Base-by-base conservation (phyloP, 768 basidiomycete species). In the Hebeloma cylindrosporum region DNA sequence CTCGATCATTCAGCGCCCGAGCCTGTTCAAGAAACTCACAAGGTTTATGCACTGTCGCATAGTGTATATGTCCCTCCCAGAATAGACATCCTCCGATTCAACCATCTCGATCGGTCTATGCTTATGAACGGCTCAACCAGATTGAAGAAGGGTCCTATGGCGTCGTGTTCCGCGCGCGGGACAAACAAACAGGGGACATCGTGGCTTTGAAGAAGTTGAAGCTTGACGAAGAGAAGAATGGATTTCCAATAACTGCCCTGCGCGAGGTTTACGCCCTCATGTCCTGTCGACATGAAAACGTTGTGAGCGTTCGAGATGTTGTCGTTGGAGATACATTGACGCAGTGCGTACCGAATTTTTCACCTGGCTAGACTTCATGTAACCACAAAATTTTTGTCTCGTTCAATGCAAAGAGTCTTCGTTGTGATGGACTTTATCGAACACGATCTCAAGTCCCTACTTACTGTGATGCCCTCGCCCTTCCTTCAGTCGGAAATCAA, bases 401-500 rank as follows among this genome's bases (percentile, higher is more conserved):
- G 35, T 27, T 46, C 38, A 43, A 54, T 51, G 48, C 42, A 51
- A 69, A 97, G 96, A 72, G 92, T 98, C 32, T 99, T 94, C 66
- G 94, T 99, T 53, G 96, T 98, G 26, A 96, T 96, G 94, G 93
- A 96, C 64, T 99, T 99, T 61, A 95, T 99, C 62, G 96, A 99
- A 66, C 96, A 99, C 66, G 96, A 99, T 65, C 85, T 99, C 63
- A 99, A 99, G 69, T 88, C 94, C 5, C 79, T 99, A 40, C 77
- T 99, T 45, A 89, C 87, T 18, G 71, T 91, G 50, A 98, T 98
- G 96, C 93, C 94, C 1, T 80, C 87, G 23, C 94, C 96, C 2
- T 99, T 99, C 72, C 72, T 97, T 29, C 93, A 95, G 67, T 95
- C 93, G 30, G 96, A 99, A 68, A 89, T 98, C 72, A 99, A 99